phyloP scores from a whole-genome alignment of 805 yeast species.

The Lipomyces japonicus region DNA sequence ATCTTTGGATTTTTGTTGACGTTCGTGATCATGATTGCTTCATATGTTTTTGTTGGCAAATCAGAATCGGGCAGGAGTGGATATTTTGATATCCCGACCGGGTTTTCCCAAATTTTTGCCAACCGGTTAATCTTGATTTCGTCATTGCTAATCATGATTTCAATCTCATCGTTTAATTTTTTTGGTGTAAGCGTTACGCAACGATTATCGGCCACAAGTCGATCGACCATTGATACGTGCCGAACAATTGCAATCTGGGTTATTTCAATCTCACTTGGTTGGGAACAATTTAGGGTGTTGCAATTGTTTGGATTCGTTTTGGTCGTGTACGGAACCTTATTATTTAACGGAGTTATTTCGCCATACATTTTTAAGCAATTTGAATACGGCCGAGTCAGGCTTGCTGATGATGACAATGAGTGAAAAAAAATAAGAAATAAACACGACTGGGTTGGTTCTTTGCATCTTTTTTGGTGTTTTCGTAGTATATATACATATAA shows the following conservation, averaged over 20 bases:
- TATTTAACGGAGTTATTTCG: slow-evolving; percentile 53
- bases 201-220: slow-evolving; percentile 64
- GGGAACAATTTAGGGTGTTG: slow-evolving; percentile 64
- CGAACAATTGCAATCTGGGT: slow-evolving; percentile 74
- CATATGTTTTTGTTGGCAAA: slow-evolving; percentile 38
- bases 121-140: slow-evolving; percentile 46
- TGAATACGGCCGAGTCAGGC: slow-evolving; percentile 3
- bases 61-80: slow-evolving; percentile 43
- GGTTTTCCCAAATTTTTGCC: slow-evolving; percentile 48
- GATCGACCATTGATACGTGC: slow-evolving; percentile 75
- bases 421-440: not conserved
- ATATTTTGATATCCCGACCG: slow-evolving; percentile 53
- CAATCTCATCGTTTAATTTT: slow-evolving; percentile 67
- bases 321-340: slow-evolving; percentile 66
- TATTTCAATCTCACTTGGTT: slow-evolving; percentile 63
- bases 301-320: slow-evolving; percentile 63
- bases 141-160: slow-evolving; percentile 63
- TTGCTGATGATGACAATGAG: slow-evolving; percentile 8
- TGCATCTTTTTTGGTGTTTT: not conserved
- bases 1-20: slow-evolving; percentile 55
- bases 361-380: slow-evolving; percentile 9
- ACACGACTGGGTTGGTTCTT: not conserved
- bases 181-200: slow-evolving; percentile 69
- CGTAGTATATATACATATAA: not conserved
- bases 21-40: slow-evolving; percentile 41